Base-by-base conservation (phyloP, 805 yeast species). In the Yarrowia alimentaria region DNA sequence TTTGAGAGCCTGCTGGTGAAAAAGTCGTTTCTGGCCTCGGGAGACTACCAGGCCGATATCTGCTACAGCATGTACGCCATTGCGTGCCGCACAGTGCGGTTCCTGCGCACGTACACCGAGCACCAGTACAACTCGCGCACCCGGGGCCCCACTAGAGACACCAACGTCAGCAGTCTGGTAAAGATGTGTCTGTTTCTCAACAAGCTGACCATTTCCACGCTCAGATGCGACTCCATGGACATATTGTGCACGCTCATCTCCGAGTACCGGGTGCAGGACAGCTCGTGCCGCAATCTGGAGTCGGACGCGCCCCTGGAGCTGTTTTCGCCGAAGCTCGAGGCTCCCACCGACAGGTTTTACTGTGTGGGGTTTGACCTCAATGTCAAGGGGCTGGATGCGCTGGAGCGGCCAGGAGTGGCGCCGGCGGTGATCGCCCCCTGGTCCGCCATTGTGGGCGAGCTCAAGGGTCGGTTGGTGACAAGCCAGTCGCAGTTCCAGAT, bases 61-160 rank as follows among this genome's bases (percentile, higher is more conserved):
- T 40, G 47, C 33, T 40, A 40, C 33, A 18, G 28, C 33, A 40
- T 40, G 47, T 40, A 40, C 25, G 47, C 33, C 19, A 40, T 33
- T 2, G 47, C 47, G 2, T 28, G 33, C 18, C 47, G 25, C n/a
- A 25, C 28, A 17, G 47, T 40, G 8, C 47, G 47, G 19, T 40
- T 40, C 5, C 25, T 40, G 32, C 6, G 47, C 18, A 40, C 26
- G 25, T 40, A 40, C 33, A 28, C 25, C 3, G 32, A 26, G 18
- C 14, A 26, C 11, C 47, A 40, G 25, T 40, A 40, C 47, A 40
- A 40, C 14, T 18, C 12, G 6, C 28, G 47, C 25, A 40, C 47
- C 17, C 18, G 47, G 11, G 47, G 13, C 3, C 7, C 4, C 2
- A 14, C 18, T 3, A 9, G 47, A 19, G 47, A 40, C 4, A 26